Conservation (phyloP, 2,329 filamentous ascomycete species). For the Nectriaceae sp. region DNA sequence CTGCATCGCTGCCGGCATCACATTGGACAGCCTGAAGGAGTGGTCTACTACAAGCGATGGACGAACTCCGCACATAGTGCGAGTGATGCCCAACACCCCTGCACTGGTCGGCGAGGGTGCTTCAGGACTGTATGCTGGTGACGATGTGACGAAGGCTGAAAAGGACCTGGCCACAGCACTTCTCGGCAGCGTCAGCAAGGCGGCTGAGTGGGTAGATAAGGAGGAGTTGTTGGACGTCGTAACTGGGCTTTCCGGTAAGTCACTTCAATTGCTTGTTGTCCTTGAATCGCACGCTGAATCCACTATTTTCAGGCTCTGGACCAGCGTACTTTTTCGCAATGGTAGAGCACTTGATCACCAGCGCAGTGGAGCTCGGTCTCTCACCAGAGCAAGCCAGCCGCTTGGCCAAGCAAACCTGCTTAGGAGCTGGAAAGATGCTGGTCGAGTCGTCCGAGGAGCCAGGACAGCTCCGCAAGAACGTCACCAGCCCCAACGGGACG, state of each 20-base stretch:
- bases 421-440: conserved; percentile 54
- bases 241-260: conserved; percentile 49
- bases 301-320: conserved; percentile 42
- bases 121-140: conserved; percentile 47
- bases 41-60: conserved; percentile 44
- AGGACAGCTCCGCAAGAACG: conserved; percentile 50
- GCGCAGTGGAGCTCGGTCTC: conserved; percentile 46
- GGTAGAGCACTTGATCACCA: conserved; percentile 51
- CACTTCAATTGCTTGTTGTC: too few relatives aligned
- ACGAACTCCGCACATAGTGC: conserved; percentile 45
- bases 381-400: conserved; percentile 50
- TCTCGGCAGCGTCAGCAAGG: conserved; percentile 48
- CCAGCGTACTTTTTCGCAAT: conserved; percentile 56
- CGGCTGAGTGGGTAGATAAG: conserved; percentile 50
- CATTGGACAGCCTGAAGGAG: conserved; percentile 42
- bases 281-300: neutral
- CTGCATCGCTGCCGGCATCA: conserved; percentile 53
- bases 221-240: conserved; percentile 53
- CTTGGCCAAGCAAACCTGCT: conserved; percentile 51
- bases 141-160: conserved; percentile 44
- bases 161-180: conserved; percentile 44
- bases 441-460: conserved; percentile 48
- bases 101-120: conserved; percentile 53
- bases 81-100: conserved; percentile 56
- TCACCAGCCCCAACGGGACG: conserved; percentile 55